Evolutionary conservation across 805 yeast genomes (phyloP), one percentile per base, ranked within the genome.

Genomic region (Komagataella pseudopastoris): DNA sequence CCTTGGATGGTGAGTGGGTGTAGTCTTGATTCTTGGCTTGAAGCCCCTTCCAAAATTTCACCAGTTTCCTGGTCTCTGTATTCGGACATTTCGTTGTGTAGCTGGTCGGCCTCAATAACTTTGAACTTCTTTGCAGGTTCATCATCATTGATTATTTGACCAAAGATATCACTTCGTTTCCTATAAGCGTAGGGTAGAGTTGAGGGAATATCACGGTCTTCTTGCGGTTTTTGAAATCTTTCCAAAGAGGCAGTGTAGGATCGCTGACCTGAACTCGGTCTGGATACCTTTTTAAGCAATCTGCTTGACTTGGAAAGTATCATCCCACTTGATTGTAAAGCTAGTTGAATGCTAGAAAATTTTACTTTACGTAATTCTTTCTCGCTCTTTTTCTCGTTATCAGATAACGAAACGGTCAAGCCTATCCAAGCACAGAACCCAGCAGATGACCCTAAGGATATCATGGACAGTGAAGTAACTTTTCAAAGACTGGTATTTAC

Each of bases 1-100:
- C 84, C 95, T 47, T 61, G 56, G 4, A 80, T 53, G 0, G 95
- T 87, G 20, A 67, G 66, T 0, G 77, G 77, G 56, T 81, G 76
- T 4, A 83, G 65, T 58, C 91, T 69, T 10, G 80, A 78, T 51
- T 76, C 81, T 51, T 67, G 68, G 36, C 78, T 65, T 39, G 67
- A 75, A 4, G 23, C 3, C 24, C 30, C 46, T n/a, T 51, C 54
- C 10, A 61, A 49, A 6, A 60, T 46, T 46, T 64, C 63, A 5
- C 67, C 69, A 0, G 68, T 63, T 39, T 61, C 58, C 6, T 59
- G 50, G 50, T 64, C 56, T 52, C 75, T 63, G 53, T 56, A 68
- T 47, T 60, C 58, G 4, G 67, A 61, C 44, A 61, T 63, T 0
- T 67, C 63, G 36, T 59, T 52, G 4, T 67, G 72, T 23, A 69